phyloP scores from a whole-genome alignment of 2,329 filamentous ascomycete species.

The Penicillium aurantiogriseum region DNA sequence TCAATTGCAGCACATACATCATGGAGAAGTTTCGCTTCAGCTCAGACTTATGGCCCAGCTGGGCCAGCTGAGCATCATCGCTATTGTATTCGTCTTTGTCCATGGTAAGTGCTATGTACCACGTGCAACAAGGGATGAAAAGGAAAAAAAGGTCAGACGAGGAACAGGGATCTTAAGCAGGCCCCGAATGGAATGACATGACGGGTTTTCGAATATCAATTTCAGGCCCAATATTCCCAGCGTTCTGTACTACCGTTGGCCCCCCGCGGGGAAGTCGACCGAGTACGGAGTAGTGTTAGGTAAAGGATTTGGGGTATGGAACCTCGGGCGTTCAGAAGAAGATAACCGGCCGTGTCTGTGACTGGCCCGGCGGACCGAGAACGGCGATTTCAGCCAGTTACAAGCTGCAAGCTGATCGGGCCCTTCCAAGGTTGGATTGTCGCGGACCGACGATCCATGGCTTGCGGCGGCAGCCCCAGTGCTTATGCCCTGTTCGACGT shows the following conservation, averaged over 20 bases:
- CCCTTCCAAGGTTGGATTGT: not conserved
- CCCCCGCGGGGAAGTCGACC: conserved; percentile 14
- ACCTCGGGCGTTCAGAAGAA: not conserved
- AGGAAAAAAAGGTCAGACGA: not conserved
- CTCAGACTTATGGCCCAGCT: conserved; percentile 58
- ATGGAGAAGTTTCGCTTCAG: conserved; percentile 58
- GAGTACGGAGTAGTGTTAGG: conserved; percentile 17
- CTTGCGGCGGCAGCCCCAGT: conserved; percentile 11
- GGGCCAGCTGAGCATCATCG: conserved; percentile 53
- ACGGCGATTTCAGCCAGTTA: conserved; percentile 17
- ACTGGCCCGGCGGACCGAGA: conserved; percentile 16
- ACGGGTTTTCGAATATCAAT: conserved; percentile 17
- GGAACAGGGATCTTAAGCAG: conserved; percentile 5
- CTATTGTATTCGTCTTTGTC: conserved; percentile 24
- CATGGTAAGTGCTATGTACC: conserved; percentile 10
- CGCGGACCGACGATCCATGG: conserved; percentile 11
- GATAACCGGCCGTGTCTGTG: conserved; percentile 14
- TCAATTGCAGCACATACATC: conserved; percentile 34
- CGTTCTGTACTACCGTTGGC: conserved; percentile 8
- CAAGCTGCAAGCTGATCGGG: not conserved
- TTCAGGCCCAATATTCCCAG: conserved; percentile 4
- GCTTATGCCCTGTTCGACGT: conserved; percentile 1
- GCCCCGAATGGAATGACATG: conserved; percentile 4
- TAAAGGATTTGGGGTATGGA: conserved; percentile 26
- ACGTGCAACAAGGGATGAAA: conserved; percentile 4